Conservation (phyloP, 805 yeast species). For the Metschnikowia aberdeeniae region DNA sequence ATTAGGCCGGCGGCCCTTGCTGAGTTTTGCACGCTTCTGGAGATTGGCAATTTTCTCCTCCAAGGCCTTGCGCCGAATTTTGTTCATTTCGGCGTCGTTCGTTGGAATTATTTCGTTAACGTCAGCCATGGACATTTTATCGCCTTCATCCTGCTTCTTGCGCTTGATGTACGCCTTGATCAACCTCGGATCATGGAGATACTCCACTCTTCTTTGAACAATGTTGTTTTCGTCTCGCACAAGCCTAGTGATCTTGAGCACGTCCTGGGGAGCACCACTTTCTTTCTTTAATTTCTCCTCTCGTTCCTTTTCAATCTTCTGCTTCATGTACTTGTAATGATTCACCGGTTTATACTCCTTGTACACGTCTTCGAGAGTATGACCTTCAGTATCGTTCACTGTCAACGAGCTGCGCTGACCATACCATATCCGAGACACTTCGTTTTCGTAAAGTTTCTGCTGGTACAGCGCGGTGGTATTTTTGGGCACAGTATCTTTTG, state of each 20-base stretch:
- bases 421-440: conserved; percentile 85
- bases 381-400: conserved; percentile 34
- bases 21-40: conserved; percentile 63
- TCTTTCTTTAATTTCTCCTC: conserved; percentile 29
- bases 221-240: conserved; percentile 81
- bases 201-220: conserved; percentile 73
- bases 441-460: conserved; percentile 89
- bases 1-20: conserved; percentile 35
- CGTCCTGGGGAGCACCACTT: conserved; percentile 23
- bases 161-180: conserved; percentile 79
- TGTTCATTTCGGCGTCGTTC: conserved; percentile 79
- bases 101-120: conserved; percentile 73
- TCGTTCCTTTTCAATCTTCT: conserved; percentile 32
- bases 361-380: conserved; percentile 34
- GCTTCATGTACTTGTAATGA: conserved; percentile 30
- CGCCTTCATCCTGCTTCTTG: conserved; percentile 61
- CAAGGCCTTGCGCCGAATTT: conserved; percentile 67
- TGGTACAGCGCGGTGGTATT: conserved; percentile 50
- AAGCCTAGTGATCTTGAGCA: conserved; percentile 62
- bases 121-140: conserved; percentile 50
- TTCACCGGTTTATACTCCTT: conserved; percentile 35
- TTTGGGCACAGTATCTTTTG: conserved; percentile 36
- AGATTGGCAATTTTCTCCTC: conserved; percentile 81
- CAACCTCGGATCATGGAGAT: conserved; percentile 79
- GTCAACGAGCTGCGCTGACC: conserved; percentile 63